Conservation (phyloP, 148 eudicot species). For the Tetragonia tetragonoides region DNA sequence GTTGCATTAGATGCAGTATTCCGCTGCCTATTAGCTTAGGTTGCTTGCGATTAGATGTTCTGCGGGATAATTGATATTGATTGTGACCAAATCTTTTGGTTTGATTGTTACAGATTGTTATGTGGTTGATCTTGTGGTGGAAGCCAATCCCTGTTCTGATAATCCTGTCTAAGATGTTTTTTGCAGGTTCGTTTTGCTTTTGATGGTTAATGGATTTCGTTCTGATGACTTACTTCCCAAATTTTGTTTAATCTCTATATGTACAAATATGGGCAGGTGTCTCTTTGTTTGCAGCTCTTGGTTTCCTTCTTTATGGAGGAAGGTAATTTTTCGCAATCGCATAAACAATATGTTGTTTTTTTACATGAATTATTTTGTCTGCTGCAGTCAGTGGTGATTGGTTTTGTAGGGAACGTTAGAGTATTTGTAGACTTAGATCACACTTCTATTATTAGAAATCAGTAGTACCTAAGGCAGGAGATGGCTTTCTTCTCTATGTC, state of each 20-base stretch:
- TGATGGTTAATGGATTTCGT: not conserved
- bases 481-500: too few species aligned
- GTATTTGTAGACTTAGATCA: constrained; percentile 3
- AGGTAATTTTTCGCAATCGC: constrained; percentile 43
- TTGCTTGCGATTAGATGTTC: constrained; percentile 4
- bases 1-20: not conserved
- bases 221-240: constrained; percentile 2
- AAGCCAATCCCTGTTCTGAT: constrained; percentile 64
- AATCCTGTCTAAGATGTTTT: constrained; percentile 82
- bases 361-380: not conserved
- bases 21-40: not conserved
- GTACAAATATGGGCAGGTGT: constrained; percentile 52
- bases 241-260: constrained; percentile 13
- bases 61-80: not conserved
- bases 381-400: not conserved
- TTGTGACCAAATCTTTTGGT: constrained; percentile 14
- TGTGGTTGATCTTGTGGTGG: constrained; percentile 96
- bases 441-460: not conserved
- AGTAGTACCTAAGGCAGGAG: too few species aligned
- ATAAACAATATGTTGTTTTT: not conserved
- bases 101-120: constrained; percentile 47
- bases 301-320: constrained; percentile 83
- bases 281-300: constrained; percentile 85
- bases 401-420: constrained; percentile 8
- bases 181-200: constrained; percentile 60